These are phyloP conservation scores for Meira nashicola DNA, from an alignment of 1,284 basidiomycete species.

Conservation along the genomic window DNA sequence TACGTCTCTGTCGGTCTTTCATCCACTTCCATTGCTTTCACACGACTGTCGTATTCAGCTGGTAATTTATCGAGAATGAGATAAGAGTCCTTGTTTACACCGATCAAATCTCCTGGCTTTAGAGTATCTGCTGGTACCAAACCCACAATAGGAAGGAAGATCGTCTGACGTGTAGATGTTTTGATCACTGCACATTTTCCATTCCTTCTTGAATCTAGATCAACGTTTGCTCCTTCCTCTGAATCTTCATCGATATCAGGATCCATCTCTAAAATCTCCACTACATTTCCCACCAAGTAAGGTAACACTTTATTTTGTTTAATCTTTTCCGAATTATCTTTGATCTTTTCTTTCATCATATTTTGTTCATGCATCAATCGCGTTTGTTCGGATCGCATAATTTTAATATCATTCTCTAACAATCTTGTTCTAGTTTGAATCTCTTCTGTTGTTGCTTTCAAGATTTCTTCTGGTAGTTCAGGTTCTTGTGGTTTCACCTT, in stretches of 20 bases:
- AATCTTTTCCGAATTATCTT: conserved; percentile 96
- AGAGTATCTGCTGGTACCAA: conserved; percentile 87
- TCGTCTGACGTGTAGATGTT: conserved; percentile 89
- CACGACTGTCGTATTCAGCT: conserved; percentile 70
- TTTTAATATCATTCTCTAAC: conserved; percentile 51
- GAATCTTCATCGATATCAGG: conserved; percentile 81
- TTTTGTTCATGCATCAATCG: conserved; percentile 88
- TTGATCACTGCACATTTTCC: conserved; percentile 99
- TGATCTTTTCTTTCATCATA: conserved; percentile 96
- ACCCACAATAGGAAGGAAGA: conserved; percentile 95
- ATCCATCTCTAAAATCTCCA: conserved; percentile 83
- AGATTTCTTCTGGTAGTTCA: conserved; percentile 36
- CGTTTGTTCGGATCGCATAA: conserved; percentile 65
- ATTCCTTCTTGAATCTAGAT: conserved; percentile 86
- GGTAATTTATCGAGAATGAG: conserved; percentile 84
- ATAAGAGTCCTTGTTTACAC: conserved; percentile 99
- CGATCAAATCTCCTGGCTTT: conserved; percentile 86
- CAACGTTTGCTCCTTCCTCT: conserved; percentile 74
- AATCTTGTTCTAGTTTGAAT: conserved; percentile 49
- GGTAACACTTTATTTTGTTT: conserved; percentile 99
- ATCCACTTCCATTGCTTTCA: conserved; percentile 90
- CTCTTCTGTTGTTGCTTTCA: conserved; percentile 43
- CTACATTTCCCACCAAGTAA: conserved; percentile 92
- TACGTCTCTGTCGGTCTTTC: conserved; percentile 73
- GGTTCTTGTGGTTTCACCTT: background rate